Evolutionary conservation across 495 filamentous ascomycete genomes (phyloP).

Genomic region (Penicillium bovifimosum): DNA sequence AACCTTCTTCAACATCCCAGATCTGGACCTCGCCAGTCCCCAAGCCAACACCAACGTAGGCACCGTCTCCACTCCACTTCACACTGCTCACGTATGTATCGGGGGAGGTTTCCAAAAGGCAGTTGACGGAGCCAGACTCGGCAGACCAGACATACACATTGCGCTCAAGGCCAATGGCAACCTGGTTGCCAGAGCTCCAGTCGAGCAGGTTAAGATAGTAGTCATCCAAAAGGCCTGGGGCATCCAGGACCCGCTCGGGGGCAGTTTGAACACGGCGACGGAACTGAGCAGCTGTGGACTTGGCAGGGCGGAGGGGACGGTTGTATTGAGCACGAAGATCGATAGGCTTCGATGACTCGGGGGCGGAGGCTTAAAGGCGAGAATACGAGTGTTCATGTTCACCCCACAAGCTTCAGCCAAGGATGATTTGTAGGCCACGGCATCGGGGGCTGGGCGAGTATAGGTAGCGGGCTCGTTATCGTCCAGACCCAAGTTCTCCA

Average conservation of each 20-base stretch:
- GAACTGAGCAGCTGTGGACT: conserved; percentile 70
- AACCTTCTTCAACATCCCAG: conserved; percentile 95
- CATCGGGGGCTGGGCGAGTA: conserved; percentile 75
- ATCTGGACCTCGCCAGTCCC: conserved; percentile 97
- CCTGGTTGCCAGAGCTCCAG: conserved; percentile 96
- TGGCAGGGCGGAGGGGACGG: conserved; percentile 79
- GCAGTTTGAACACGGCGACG: conserved; percentile 87
- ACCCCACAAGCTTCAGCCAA: conserved; percentile 90
- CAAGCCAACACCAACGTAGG: conserved; percentile 92
- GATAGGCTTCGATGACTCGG: conserved; percentile 95
- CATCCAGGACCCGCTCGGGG: conserved; percentile 95
- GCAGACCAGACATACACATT: conserved; percentile 99
- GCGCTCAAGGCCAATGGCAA: conserved; percentile 94
- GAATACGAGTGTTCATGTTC: conserved; percentile 85
- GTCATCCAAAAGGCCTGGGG: conserved; percentile 91
- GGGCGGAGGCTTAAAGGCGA: conserved; percentile 96
- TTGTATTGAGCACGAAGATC: conserved; percentile 98
- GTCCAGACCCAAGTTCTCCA: conserved; percentile 71
- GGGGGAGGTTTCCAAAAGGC: conserved; percentile 73
- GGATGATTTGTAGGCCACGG: conserved; percentile 86
- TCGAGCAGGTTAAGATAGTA: conserved; percentile 99
- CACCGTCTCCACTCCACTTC: conserved; percentile 96
- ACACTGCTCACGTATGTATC: conserved; percentile 98
- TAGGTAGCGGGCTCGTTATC: conserved; percentile 56
- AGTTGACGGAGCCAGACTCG: conserved; percentile 80